A percentile compares a stretch with the other conserved stretches of the same genome.
These are phyloP conservation scores for Capsicum rhomboideum DNA, from an alignment of 257 asterid species.

Conservation along the genomic window DNA sequence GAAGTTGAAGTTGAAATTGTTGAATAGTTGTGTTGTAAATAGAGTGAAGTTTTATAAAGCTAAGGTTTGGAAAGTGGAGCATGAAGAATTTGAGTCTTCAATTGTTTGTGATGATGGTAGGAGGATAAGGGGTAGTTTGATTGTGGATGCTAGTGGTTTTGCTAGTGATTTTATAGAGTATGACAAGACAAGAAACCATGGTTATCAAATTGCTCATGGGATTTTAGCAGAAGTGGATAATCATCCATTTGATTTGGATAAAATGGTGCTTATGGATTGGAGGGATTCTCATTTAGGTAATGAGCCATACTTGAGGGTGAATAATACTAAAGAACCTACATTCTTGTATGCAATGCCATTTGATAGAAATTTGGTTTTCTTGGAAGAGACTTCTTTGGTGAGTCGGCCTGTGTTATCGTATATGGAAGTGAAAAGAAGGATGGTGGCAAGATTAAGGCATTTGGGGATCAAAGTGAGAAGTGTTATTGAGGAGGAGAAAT, in stretches of 20 bases:
- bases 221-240: conserved; percentile 70
- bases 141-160: conserved; percentile 93
- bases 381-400: conserved; percentile 82
- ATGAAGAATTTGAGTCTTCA: conserved; percentile 67
- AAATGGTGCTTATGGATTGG: conserved; percentile 96
- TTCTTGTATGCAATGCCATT: conserved; percentile 89
- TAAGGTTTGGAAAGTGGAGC: conserved; percentile 56
- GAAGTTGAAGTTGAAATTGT: conserved; percentile 48
- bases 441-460: conserved; percentile 88
- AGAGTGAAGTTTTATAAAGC: conserved; percentile 60
- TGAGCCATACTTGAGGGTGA: conserved; percentile 53
- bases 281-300: conserved; percentile 89
- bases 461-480: conserved; percentile 55
- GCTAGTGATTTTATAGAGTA: conserved; percentile 52
- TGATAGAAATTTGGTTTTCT: conserved; percentile 58
- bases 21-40: conserved; percentile 42
- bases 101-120: conserved; percentile 66
- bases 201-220: conserved; percentile 90
- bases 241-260: conserved; percentile 85
- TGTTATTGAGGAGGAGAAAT: conserved; percentile 77
- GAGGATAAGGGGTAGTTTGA: conserved; percentile 46
- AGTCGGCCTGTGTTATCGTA: conserved; percentile 63
- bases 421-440: conserved; percentile 62
- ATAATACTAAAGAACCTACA: conserved; percentile 52
- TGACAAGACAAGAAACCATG: conserved; percentile 61